Evolutionary conservation across 2,329 filamentous ascomycete genomes (phyloP).

Genomic region (Xylariaceae sp.): DNA sequence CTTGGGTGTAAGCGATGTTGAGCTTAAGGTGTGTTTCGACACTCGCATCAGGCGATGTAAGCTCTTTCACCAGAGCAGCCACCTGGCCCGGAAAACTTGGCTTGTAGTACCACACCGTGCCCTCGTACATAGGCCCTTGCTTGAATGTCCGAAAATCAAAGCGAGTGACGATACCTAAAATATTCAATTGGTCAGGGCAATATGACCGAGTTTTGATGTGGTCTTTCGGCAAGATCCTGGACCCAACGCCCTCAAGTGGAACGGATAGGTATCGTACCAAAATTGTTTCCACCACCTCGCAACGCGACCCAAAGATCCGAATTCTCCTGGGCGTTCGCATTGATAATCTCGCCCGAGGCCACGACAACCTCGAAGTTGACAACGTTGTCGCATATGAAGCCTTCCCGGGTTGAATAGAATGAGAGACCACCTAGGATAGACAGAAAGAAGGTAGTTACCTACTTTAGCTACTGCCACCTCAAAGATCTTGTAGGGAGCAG

Average conservation of each 20-base stretch:
- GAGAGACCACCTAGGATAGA: conserved; percentile 41
- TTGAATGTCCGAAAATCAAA: conserved; percentile 14
- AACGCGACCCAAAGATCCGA: conserved; percentile 46
- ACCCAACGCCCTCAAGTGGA: conserved; percentile 16
- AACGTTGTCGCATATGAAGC: conserved; percentile 43
- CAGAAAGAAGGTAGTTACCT: conserved; percentile 26
- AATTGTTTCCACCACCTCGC: conserved; percentile 48
- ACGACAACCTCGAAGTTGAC: conserved; percentile 45
- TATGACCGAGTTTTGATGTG: not conserved
- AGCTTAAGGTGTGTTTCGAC: conserved; percentile 9
- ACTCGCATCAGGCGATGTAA: not conserved
- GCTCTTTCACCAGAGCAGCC: conserved; percentile 6
- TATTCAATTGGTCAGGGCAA: conserved; percentile 1
- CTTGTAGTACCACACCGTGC: conserved; percentile 9
- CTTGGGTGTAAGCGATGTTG: conserved; percentile 8
- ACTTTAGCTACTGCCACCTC: conserved; percentile 21
- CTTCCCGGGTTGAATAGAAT: conserved; percentile 43
- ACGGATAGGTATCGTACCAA: conserved; percentile 36
- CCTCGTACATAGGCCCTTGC: conserved; percentile 8
- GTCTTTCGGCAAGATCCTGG: conserved; percentile 2
- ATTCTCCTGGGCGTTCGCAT: conserved; percentile 40
- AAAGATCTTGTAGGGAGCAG: not conserved
- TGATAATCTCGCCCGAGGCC: conserved; percentile 42
- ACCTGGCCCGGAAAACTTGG: conserved; percentile 11
- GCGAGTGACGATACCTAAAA: conserved; percentile 4